phyloP scores from a whole-genome alignment of 129 eudicot genomes.

The Helichrysum umbraculigerum region DNA sequence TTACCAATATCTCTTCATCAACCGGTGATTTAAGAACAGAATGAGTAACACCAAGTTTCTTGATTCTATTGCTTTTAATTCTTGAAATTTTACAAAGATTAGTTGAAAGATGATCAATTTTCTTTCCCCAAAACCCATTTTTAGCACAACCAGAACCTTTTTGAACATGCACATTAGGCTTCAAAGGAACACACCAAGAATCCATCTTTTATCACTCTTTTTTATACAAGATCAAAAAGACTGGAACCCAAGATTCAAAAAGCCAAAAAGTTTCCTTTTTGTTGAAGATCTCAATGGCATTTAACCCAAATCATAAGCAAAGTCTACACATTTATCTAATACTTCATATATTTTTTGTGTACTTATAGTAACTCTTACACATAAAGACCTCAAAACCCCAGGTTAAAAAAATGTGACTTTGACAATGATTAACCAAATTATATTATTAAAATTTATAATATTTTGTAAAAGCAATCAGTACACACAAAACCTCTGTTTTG shows the following conservation, averaged over 20 bases:
- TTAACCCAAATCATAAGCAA: conserved; percentile 21
- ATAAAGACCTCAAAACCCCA: not conserved
- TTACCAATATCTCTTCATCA: conserved; percentile 60
- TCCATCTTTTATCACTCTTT: conserved; percentile 42
- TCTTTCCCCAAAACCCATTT: conserved; percentile 58
- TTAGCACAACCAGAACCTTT: conserved; percentile 20
- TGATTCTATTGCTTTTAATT: conserved; percentile 32
- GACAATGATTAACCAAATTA: conserved; percentile 15
- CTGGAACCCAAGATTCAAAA: conserved; percentile 27
- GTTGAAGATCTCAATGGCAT: conserved; percentile 31
- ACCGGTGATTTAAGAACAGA: conserved; percentile 74
- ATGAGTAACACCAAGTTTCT: conserved; percentile 49
- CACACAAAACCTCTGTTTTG: conserved; percentile 8
- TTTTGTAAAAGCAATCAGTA: not conserved
- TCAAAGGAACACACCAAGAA: conserved; percentile 50
- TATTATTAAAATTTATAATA: not conserved
- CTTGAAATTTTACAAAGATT: conserved; percentile 34
- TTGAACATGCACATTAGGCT: conserved; percentile 35
- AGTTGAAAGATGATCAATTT: conserved; percentile 30
- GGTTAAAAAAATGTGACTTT: not conserved
- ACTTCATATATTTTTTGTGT: not conserved
- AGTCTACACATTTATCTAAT: conserved; percentile 3
- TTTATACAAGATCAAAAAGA: conserved; percentile 16
- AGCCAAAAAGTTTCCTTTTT: conserved; percentile 14
- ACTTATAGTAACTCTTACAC: not conserved